Conservation (phyloP, 2,329 filamentous ascomycete species). For the Talaromyces amestolkiae region DNA sequence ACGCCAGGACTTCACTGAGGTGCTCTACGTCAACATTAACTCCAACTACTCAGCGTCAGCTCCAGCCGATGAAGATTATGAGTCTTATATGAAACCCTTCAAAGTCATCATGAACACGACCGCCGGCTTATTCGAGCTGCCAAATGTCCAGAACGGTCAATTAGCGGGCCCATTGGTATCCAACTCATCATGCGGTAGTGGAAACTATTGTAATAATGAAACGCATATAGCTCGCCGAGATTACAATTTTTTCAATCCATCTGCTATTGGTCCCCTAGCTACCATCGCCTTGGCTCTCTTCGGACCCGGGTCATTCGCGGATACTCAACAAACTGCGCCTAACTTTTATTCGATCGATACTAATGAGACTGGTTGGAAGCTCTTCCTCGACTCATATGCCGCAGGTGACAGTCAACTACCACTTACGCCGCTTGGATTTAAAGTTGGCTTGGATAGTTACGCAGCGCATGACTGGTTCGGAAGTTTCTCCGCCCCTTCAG, state of each 20-base stretch:
- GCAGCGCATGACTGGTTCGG: constrained; percentile 23
- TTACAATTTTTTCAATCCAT: not conserved
- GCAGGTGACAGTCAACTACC: not conserved
- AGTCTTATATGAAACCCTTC: constrained; percentile 14
- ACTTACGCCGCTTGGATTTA: not conserved
- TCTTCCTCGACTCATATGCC: not conserved
- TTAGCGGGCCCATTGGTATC: constrained; percentile 19
- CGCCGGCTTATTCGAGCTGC: constrained; percentile 34
- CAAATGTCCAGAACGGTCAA: constrained; percentile 29
- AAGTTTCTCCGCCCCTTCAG: not conserved
- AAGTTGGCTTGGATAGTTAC: not conserved
- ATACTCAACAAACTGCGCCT: constrained; percentile 1
- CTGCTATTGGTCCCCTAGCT: constrained; percentile 17
- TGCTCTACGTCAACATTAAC: constrained; percentile 29
- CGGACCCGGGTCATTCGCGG: constrained; percentile 17
- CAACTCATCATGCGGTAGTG: not conserved
- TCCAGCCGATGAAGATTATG: not conserved
- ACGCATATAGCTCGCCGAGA: not conserved
- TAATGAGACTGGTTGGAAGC: constrained; percentile 4
- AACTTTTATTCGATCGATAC: rapidly evolving
- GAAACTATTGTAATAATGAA: not conserved
- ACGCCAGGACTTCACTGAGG: constrained; percentile 33
- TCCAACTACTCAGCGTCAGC: not conserved
- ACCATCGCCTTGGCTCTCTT: constrained; percentile 19
- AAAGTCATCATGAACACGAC: constrained; percentile 30